Evolutionary conservation across 1,139 yeast genomes (phyloP), one percentile per base, ranked within the genome.

Genomic region (Yamadazyma dushanensis): DNA sequence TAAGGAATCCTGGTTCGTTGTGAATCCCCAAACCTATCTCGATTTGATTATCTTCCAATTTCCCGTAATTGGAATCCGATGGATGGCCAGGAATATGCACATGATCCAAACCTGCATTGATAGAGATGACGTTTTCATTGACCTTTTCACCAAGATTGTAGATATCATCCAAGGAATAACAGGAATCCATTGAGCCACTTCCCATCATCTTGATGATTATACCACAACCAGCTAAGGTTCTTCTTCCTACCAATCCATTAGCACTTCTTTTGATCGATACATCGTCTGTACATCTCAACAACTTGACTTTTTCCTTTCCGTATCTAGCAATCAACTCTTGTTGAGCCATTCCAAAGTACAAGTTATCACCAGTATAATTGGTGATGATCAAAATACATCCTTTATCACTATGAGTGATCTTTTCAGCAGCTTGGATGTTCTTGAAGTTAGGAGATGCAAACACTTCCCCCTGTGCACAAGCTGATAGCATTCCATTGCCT

Each of bases 1-100:
- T 66, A 28, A 58, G 50, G 22, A 70, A 72, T 11, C 79, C 79
- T 1, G 78, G 78, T 47, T 74, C 80, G 42, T 74, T 74, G 49
- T 74, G 80, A 37, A 74, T 73, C 3, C 80, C 80, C 41, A 74
- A 59, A 3, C 80, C 80, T 32, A 74, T 59, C 39, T 74, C 80
- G 31, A 68, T 60, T 38, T 68, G 63, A 35, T 58, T 59, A 16
- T 56, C 54, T 9, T 55, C 63, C 38, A 66, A 48, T 38, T 62
- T 59, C 7, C 70, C 68, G 28, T 49, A 59, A 20, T 51, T 47
- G 10, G 48, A 26, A 28, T 61, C 58, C 3, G 54, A 45, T 9
- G 52, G 50, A 40, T 71, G 68, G 8, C 78, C 78, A 5, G 78
- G 76, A 20, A 73, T 70, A 41, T 70, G 74, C 34, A 73, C 70